Conservation (phyloP, 495 filamentous ascomycete genomes). For the Lindgomyces ingoldianus region DNA sequence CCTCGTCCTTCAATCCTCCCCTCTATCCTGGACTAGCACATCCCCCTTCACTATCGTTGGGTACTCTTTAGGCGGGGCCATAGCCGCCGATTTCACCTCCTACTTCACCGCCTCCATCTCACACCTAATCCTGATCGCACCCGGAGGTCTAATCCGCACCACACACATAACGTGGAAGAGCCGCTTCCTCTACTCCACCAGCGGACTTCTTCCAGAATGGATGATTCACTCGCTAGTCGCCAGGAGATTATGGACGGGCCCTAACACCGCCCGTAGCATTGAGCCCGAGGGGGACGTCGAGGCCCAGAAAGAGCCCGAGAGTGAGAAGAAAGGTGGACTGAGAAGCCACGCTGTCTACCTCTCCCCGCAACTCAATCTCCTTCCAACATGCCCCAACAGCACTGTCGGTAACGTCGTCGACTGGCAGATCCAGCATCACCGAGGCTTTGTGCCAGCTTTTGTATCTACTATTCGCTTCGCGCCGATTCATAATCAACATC, state of each 20-base stretch:
- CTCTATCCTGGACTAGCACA: conserved; percentile 57
- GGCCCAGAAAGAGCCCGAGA: not conserved
- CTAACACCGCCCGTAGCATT: conserved; percentile 5
- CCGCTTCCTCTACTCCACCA: conserved; percentile 61
- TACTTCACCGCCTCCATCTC: conserved; percentile 68
- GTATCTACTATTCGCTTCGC: conserved; percentile 61
- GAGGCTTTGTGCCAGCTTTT: conserved; percentile 59
- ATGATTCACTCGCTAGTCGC: conserved; percentile 57
- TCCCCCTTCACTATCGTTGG: conserved; percentile 72
- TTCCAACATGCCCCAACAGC: conserved; percentile 46
- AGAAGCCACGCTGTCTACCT: conserved; percentile 3
- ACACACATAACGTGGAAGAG: conserved; percentile 62
- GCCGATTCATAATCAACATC: conserved; percentile 54
- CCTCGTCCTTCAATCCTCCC: conserved; percentile 68
- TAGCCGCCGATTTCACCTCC: conserved; percentile 71
- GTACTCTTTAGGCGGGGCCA: conserved; percentile 82
- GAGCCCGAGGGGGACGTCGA: conserved; percentile 15
- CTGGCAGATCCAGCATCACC: conserved; percentile 60
- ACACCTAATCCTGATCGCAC: conserved; percentile 71
- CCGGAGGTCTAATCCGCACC: conserved; percentile 68
- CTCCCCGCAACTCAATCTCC: conserved; percentile 25
- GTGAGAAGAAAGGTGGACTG: conserved; percentile 7
- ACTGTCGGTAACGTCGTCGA: conserved; percentile 51
- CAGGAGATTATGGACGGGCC: conserved; percentile 50
- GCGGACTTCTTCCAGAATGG: conserved; percentile 57